Evolutionary conservation across 768 basidiomycete species (phyloP), one percentile per base, ranked within the genome.

Genomic region (Fomitopsis pulvina): DNA sequence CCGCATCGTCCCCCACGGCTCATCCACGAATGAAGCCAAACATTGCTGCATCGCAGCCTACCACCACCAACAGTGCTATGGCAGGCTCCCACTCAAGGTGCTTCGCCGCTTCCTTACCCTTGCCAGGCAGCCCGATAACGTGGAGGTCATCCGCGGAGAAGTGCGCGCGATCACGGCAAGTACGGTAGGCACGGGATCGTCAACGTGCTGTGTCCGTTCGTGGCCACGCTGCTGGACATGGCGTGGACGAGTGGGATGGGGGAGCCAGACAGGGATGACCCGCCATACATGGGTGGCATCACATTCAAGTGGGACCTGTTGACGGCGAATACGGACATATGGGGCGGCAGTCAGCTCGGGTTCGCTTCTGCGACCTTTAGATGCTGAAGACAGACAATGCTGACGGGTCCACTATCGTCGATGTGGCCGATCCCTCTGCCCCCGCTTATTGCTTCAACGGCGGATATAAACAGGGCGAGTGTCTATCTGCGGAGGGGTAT

Each of bases 11-110:
- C 56, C 64, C 11, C 57, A 60, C 26, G 57, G 59, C n/a, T 45
- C 46, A 4, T 51, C 52, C 6, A 28, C 48, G 25, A 20, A 32
- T 20, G 29, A 63, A 18, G 52, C 61, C 40, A 51, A 38, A 16
- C 71, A 72, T 59, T 69, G 68, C 22, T 74, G 71, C 41, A 53
- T 75, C n/a, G 69, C 62, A 5, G 72, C 67, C 4, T 59, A 63
- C 7, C 70, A 73, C 51, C 63, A 71, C 54, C 69, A 71, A 54
- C 69, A 66, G 69, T 72, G 64, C 53, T 71, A 66, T 48, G 69
- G 67, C 24, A 46, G 54, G 10, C 57, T 68, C 20, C 69, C 72
- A 25, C 54, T 71, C 10, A 43, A 25, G 0, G 67, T 66, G 16
- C 56, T 62, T 6, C 54, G 53, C 39, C 71, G 70, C 20, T 66